A percentile compares a stretch with the other conserved stretches of the same genome.
Conservation (phyloP, 805 yeast genomes). For the Lipomyces lipofer region DNA sequence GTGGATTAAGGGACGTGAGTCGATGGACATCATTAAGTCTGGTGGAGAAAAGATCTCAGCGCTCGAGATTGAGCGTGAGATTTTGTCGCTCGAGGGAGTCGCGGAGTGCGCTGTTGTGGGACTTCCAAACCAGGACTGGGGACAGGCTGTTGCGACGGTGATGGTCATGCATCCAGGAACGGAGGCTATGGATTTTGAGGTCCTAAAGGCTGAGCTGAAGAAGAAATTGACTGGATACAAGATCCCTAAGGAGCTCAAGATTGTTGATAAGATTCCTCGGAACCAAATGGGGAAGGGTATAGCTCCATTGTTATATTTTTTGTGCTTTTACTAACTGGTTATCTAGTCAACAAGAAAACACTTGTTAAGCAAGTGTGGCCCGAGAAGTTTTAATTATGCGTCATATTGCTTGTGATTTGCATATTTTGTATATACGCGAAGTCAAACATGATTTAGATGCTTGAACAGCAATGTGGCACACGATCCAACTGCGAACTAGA, state of each 20-base stretch:
- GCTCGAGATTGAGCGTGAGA: slow-evolving; percentile 41
- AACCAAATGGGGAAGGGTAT: slow-evolving; percentile 41
- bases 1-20: slow-evolving; percentile 45
- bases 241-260: slow-evolving; percentile 37
- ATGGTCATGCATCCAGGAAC: slow-evolving; percentile 30
- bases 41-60: slow-evolving; percentile 43
- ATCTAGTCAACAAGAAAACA: slow-evolving; percentile 37
- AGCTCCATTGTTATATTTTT: neutral
- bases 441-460: too few species aligned
- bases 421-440: too few species aligned
- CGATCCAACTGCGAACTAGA: too few species aligned
- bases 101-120: slow-evolving; percentile 41
- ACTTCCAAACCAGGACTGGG: slow-evolving; percentile 38
- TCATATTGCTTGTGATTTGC: too few species aligned
- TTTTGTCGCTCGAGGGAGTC: slow-evolving; percentile 36
- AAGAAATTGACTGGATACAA: slow-evolving; percentile 37
- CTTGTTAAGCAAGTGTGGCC: slow-evolving; percentile 35
- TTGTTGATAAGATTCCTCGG: slow-evolving; percentile 39
- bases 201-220: slow-evolving; percentile 35
- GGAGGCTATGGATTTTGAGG: slow-evolving; percentile 21
- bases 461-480: too few species aligned
- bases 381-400: slow-evolving; percentile 29
- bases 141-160: slow-evolving; percentile 40
- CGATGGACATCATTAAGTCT: slow-evolving; percentile 42
- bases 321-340: neutral